These are phyloP conservation scores for Mortierella antarctica DNA, from an alignment of 192 early-diverging fungal genomes.

Conservation along the genomic window DNA sequence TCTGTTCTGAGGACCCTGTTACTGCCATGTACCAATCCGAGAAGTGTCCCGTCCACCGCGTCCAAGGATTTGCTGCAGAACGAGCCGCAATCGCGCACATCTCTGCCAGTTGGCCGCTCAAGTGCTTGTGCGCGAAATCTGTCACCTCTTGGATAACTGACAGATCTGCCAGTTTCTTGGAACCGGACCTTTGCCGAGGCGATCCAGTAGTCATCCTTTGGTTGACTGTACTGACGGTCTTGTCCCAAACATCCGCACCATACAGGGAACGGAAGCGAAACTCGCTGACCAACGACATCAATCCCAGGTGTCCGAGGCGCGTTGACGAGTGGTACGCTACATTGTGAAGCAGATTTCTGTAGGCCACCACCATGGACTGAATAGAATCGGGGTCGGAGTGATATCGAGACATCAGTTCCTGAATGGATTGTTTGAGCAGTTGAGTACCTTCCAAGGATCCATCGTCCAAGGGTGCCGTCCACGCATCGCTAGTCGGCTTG, in stretches of 20 bases:
- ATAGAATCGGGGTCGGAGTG: not conserved
- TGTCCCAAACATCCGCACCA: slow-evolving; percentile 15
- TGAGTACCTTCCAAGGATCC: not conserved
- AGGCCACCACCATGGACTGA: not conserved
- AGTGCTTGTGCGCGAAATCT: not conserved
- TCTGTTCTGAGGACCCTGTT: slow-evolving; percentile 1
- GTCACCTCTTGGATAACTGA: not conserved
- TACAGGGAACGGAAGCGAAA: slow-evolving; percentile 14
- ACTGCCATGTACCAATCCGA: slow-evolving; percentile 35
- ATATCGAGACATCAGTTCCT: slow-evolving; percentile 18
- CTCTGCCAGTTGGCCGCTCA: slow-evolving; percentile 18
- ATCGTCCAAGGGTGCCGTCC: not conserved
- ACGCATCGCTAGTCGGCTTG: not conserved
- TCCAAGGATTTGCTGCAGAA: not conserved
- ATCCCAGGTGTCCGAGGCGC: slow-evolving; percentile 17
- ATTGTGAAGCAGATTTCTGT: slow-evolving; percentile 20
- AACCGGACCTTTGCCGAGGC: too few relatives aligned
- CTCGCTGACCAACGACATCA: slow-evolving; percentile 28
- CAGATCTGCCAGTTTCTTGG: not conserved
- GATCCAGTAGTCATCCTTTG: too few relatives aligned
- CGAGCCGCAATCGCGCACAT: slow-evolving; percentile 8
- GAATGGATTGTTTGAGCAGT: slow-evolving; percentile 13
- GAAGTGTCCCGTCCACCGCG: slow-evolving; percentile 15
- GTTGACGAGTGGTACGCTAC: slow-evolving; percentile 11
- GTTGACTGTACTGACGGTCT: not conserved